Percentiles rank a stretch among this genome's conserved stretches.
These are phyloP conservation scores for Colletotrichum nymphaeae DNA, from an alignment of 2,329 filamentous ascomycete genomes.

Conservation along the genomic window DNA sequence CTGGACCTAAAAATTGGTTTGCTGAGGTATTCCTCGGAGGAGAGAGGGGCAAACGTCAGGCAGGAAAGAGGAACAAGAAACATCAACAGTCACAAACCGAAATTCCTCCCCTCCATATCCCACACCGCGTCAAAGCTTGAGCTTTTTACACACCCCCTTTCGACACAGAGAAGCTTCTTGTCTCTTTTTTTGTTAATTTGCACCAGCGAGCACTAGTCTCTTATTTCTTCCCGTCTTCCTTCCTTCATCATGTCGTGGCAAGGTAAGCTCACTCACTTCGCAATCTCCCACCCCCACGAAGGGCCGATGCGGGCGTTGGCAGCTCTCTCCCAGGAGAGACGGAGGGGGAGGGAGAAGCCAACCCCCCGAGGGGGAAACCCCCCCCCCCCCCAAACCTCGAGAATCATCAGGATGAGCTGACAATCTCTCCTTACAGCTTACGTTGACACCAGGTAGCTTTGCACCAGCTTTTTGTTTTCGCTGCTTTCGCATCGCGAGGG, in stretches of 20 bases:
- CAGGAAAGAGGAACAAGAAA: constrained; percentile 34
- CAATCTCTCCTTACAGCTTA: constrained; percentile 53
- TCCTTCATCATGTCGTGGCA: constrained; percentile 76
- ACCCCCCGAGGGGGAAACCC: constrained; percentile 5
- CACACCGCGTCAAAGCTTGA: constrained; percentile 36
- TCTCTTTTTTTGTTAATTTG: constrained; percentile 31
- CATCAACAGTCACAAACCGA: constrained; percentile 32
- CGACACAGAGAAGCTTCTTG: constrained; percentile 31
- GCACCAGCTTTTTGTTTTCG: constrained; percentile 8
- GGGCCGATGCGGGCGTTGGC: constrained; percentile 4
- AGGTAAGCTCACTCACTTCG: constrained; percentile 59
- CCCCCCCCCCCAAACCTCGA: constrained; percentile 33
- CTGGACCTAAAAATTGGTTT: constrained; percentile 30
- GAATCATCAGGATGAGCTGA: constrained; percentile 43
- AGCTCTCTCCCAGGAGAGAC: background rate
- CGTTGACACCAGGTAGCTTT: constrained; percentile 61
- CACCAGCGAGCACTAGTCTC: constrained; percentile 33
- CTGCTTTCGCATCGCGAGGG: background rate
- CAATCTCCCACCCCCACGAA: constrained; percentile 23
- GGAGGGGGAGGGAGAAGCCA: constrained; percentile 6
- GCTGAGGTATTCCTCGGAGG: constrained; percentile 13
- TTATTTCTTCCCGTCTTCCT: constrained; percentile 14
- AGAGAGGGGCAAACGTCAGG: constrained; percentile 32
- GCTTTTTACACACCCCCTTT: constrained; percentile 18
- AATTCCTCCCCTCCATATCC: constrained; percentile 31